These are phyloP conservation scores for Manihot esculenta DNA, from an alignment of 441 rosid genomes.

Conservation along the genomic window DNA sequence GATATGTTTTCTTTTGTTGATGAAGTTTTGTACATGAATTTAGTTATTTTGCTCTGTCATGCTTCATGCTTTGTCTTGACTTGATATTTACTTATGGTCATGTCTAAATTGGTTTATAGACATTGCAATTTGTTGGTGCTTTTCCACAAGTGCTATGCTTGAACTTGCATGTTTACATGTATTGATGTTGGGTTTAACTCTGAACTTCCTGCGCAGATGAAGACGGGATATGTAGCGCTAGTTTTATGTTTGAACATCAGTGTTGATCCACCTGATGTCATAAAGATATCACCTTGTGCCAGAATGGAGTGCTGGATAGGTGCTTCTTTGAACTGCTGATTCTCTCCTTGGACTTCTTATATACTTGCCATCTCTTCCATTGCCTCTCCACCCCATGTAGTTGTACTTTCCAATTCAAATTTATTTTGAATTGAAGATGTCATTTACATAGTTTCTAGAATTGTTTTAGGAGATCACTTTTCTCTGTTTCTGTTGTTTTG, in stretches of 20 bases:
- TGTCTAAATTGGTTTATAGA: not conserved
- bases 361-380: slow-evolving; percentile 4
- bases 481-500: not conserved
- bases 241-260: slow-evolving; percentile 96
- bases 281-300: slow-evolving; percentile 99
- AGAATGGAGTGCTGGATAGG: slow-evolving; percentile 99
- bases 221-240: slow-evolving; percentile 97
- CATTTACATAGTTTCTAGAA: not conserved
- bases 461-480: not conserved
- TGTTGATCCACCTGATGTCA: slow-evolving; percentile 99
- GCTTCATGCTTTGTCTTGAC: not conserved
- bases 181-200: slow-evolving; percentile 14
- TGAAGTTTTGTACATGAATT: not conserved
- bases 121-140: not conserved
- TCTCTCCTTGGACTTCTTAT: slow-evolving; percentile 12
- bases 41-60: not conserved
- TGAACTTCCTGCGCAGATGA: slow-evolving; percentile 72
- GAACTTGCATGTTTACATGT: slow-evolving; percentile 13
- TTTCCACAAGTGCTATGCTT: not conserved
- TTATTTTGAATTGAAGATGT: not conserved
- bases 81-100: slow-evolving; percentile 1
- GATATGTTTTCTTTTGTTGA: not conserved
- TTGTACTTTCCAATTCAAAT: not conserved
- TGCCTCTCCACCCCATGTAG: not conserved
- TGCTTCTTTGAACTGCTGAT: slow-evolving; percentile 33